Conservation (phyloP, 345 rosid species). For the Cardamine occulta region DNA sequence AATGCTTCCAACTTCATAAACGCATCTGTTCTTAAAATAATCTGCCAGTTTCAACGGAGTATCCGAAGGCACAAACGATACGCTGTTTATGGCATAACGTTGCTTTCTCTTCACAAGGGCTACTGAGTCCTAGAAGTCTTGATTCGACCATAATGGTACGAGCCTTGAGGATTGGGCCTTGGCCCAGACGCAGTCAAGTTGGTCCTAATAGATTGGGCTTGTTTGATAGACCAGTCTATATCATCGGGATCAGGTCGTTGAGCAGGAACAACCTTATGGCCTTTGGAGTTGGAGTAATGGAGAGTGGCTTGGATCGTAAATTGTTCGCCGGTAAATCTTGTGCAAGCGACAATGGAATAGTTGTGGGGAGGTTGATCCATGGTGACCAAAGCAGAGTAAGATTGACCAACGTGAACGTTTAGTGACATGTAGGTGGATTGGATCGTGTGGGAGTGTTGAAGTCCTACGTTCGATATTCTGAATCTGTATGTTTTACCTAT, state of each 20-base stretch:
- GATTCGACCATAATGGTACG: conserved; percentile 77
- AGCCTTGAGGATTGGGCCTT: conserved; percentile 89
- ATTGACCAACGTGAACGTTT: conserved; percentile 87
- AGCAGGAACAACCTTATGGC: conserved; percentile 46
- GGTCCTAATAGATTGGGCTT: conserved; percentile 80
- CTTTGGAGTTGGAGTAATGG: conserved; percentile 65
- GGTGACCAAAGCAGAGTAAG: conserved; percentile 83
- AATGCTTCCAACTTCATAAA: conserved; percentile 69
- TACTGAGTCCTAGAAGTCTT: conserved; percentile 66
- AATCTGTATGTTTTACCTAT: conserved; percentile 72
- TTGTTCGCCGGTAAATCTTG: conserved; percentile 55
- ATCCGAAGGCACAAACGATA: conserved; percentile 66
- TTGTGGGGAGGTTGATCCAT: conserved; percentile 66
- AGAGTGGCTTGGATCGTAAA: conserved; percentile 53
- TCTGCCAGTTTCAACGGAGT: conserved; percentile 89
- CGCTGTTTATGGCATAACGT: conserved; percentile 73
- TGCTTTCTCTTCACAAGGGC: conserved; percentile 61
- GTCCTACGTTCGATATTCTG: conserved; percentile 81
- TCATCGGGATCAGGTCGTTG: conserved; percentile 48
- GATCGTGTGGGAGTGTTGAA: conserved; percentile 66
- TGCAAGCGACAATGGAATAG: conserved; percentile 61
- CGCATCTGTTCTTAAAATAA: conserved; percentile 69
- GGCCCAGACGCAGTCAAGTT: conserved; percentile 83
- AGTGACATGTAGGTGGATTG: conserved; percentile 63
- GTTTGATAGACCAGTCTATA: conserved; percentile 63